Conservation (phyloP, 371 early-diverging fungal species). For the Ordospora pajunii region DNA sequence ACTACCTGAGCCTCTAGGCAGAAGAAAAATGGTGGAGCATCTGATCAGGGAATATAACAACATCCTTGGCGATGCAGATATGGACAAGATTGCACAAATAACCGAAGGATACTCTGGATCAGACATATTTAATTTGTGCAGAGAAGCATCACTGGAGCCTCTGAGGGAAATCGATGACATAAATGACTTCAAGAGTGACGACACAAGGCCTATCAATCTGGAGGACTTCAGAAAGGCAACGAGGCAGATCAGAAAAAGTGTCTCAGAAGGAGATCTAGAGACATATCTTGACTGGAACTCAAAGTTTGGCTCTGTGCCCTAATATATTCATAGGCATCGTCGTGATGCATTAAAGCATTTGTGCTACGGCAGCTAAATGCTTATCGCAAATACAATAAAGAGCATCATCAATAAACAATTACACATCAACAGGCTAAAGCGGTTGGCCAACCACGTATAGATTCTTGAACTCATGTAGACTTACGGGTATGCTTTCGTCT, state of each 20-base stretch:
- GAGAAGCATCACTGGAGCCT: slow-evolving; percentile 75
- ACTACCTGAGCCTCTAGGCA: slow-evolving; percentile 68
- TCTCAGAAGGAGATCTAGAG: slow-evolving; percentile 69
- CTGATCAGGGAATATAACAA: slow-evolving; percentile 63
- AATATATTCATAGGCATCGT: background rate
- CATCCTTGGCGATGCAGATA: slow-evolving; percentile 64
- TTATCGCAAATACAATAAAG: no score
- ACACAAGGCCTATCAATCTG: slow-evolving; percentile 67
- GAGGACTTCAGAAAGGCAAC: slow-evolving; percentile 70
- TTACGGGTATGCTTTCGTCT: no score
- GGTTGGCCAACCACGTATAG: no score
- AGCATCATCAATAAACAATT: no score
- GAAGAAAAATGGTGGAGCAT: slow-evolving; percentile 65
- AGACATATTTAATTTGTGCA: slow-evolving; percentile 89
- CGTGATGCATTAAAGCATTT: background rate
- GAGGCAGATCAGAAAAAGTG: slow-evolving; percentile 73
- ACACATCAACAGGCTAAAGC: no score
- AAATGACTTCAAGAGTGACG: slow-evolving; percentile 63
- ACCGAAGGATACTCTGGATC: slow-evolving; percentile 84
- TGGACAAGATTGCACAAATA: slow-evolving; percentile 62
- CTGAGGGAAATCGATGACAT: slow-evolving; percentile 64
- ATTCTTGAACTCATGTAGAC: no score
- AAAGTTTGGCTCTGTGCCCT: slow-evolving; percentile 57
- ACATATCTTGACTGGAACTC: slow-evolving; percentile 69
- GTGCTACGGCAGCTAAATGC: no score